Base-by-base conservation (phyloP, 164 flowering plant genomes). In the Umbellularia californica region DNA sequence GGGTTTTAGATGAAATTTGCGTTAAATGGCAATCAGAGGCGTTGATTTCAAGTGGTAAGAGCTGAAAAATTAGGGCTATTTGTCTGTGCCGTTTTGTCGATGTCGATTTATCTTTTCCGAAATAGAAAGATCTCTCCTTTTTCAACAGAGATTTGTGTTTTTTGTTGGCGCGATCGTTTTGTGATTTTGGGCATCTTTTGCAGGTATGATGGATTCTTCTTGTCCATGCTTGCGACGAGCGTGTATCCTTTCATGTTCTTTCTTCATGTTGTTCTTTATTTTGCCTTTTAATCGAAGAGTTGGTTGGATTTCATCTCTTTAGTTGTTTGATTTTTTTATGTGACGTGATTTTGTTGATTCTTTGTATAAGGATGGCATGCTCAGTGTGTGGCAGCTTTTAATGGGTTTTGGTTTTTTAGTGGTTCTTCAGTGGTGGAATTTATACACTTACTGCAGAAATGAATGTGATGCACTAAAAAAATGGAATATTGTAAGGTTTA, bases 171-270 rank as follows among this genome's bases (percentile, higher is more conserved):
- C 5, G 62, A 35, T 75, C 66, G 30, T 47, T 70, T 2, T 23
- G 66, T 58, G 6, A 27, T 1, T 58, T 58, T 58, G 25, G 51
- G 27, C 5, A 60, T 41, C 47, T 14, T 47, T 83, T 63, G 83
- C 91, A 96, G 99, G 97, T 94, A 91, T 69, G 99, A 96, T 88
- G 99, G 97, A 14, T 94, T 96, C 76, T 96, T 96, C 90, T 79
- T 96, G 88, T 89, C 97, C 17, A 95, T 94, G 99, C 91, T 95
- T 11, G 97, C 97, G 2, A 94, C 92, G 2, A 92, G 98, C 77
- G 93, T 89, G 99, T 93, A 93, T 93, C 97, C 97, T 88, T 85
- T 58, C 35, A 47, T 9, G 76, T 47, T 19, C 41, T n/a, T n/a
- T 47, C 2, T 24, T 30, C n/a, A 65, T 50, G 5, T 15, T 55